These are phyloP conservation scores for Mycena venus DNA, from an alignment of 768 basidiomycete species.

Conservation along the genomic window DNA sequence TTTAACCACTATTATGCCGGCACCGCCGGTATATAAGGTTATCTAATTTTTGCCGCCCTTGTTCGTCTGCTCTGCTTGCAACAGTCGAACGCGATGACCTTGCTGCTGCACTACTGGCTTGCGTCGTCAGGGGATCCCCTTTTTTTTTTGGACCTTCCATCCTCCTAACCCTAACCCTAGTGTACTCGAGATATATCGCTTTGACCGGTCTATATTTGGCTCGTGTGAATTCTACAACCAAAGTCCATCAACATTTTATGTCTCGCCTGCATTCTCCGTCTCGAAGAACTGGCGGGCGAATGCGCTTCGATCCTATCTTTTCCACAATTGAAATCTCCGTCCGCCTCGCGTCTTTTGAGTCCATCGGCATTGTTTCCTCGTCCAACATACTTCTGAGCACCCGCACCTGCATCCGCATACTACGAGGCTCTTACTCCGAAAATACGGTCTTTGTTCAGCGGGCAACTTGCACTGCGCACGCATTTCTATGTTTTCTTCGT, in stretches of 20 bases:
- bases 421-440: background rate
- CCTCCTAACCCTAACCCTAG: no score
- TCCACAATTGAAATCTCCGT: background rate
- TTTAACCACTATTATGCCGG: constrained; percentile 72
- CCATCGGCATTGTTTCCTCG: background rate
- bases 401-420: background rate
- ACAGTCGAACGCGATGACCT: constrained; percentile 67
- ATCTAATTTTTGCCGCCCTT: constrained; percentile 70
- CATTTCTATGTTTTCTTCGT: no score
- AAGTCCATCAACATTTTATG: no score
- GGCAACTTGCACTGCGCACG: background rate
- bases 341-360: background rate
- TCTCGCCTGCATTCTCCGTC: background rate
- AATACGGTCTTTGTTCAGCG: background rate
- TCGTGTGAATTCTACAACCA: no score
- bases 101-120: constrained; percentile 69
- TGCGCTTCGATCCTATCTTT: background rate
- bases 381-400: background rate
- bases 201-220: no score
- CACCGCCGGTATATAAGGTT: constrained; percentile 69
- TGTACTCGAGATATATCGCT: no score
- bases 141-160: no score
- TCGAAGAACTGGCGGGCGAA: background rate
- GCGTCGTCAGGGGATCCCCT: constrained; percentile 72
- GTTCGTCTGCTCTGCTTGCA: constrained; percentile 72